Evolutionary conservation across 331 rosid genomes (phyloP).

Genomic region (Phaseolus coccineus): DNA sequence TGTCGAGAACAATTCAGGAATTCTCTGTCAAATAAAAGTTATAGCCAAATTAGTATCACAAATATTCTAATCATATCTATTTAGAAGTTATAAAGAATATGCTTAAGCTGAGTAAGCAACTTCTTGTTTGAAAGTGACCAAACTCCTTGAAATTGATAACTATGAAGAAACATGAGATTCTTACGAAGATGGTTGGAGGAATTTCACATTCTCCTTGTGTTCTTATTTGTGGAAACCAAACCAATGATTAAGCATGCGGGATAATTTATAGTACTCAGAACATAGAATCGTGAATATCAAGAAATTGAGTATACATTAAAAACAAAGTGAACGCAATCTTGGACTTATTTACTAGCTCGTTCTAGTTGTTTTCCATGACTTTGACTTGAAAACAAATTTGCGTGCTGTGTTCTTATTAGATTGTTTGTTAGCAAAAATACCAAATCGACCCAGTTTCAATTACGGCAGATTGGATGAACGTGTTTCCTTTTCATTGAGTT

Average conservation of each 20-base stretch:
- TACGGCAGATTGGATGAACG: neutral
- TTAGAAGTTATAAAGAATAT: conserved; percentile 17
- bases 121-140: conserved; percentile 4
- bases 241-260: neutral
- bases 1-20: neutral
- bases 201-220: neutral
- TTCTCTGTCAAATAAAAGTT: neutral
- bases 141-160: conserved; percentile 20
- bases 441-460: neutral
- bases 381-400: conserved; percentile 12
- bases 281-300: conserved; percentile 32
- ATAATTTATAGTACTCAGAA: neutral
- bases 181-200: neutral
- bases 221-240: conserved; percentile 19
- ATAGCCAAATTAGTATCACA: neutral
- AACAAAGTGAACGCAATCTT: neutral
- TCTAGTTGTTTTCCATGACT: conserved; percentile 19
- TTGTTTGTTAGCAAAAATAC: neutral
- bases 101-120: conserved; percentile 32
- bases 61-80: conserved; percentile 1
- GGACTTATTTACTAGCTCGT: neutral
- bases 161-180: conserved; percentile 31
- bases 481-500: neutral
- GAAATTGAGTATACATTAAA: conserved; percentile 16
- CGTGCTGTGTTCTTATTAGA: neutral